Evolutionary conservation across 148 eudicot genomes (phyloP).

Genomic region (Camellia sinensis): DNA sequence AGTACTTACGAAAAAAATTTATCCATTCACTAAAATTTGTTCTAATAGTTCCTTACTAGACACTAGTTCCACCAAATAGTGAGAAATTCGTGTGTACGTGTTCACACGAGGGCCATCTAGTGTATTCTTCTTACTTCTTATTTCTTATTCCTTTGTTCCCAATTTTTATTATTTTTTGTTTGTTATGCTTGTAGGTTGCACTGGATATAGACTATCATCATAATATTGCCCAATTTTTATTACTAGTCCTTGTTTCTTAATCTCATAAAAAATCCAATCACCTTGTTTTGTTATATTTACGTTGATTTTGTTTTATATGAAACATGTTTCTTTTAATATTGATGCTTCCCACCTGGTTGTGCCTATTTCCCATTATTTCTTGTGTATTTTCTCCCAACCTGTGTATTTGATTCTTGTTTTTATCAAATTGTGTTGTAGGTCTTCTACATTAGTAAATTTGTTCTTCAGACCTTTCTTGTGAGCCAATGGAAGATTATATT

Average conservation of each 20-base stretch:
- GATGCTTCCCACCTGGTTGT: background rate
- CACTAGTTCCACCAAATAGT: background rate
- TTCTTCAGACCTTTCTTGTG: background rate
- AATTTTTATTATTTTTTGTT: too few relatives aligned
- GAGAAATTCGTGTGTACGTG: background rate
- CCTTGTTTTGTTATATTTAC: background rate
- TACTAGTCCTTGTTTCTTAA: background rate
- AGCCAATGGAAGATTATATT: background rate
- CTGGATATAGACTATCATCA: conserved; percentile 95
- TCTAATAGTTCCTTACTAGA: background rate
- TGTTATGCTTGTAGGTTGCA: conserved; percentile 70
- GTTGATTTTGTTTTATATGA: too few relatives aligned
- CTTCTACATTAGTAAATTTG: background rate
- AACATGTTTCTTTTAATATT: background rate
- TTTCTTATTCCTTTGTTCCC: background rate
- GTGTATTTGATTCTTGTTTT: background rate
- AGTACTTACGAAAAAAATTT: too few relatives aligned
- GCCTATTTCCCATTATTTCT: background rate
- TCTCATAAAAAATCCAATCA: background rate
- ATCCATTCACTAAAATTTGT: too few relatives aligned
- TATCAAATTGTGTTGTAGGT: background rate
- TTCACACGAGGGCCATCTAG: background rate
- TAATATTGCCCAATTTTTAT: conserved; percentile 56
- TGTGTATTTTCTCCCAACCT: background rate
- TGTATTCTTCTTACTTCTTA: background rate